These are phyloP conservation scores for Candida fluviatilis DNA, from an alignment of 805 yeast genomes.

Conservation along the genomic window DNA sequence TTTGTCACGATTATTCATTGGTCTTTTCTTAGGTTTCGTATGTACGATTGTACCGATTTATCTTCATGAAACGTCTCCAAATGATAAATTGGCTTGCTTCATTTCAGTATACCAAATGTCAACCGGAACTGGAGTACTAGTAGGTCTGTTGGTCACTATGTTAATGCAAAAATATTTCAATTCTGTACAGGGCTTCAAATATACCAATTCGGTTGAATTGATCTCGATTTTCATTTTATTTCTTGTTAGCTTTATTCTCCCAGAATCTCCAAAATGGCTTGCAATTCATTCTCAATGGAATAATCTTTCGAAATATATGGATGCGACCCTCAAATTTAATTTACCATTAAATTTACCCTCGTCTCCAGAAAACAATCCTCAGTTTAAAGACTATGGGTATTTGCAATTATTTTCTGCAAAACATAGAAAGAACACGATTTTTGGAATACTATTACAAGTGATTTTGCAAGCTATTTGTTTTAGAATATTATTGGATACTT, in stretches of 20 bases:
- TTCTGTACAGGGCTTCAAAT: slow-evolving; percentile 11
- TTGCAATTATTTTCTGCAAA: slow-evolving; percentile 27
- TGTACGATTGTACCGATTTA: slow-evolving; percentile 30
- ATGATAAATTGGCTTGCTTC: slow-evolving; percentile 17
- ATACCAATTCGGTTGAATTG: slow-evolving; percentile 9
- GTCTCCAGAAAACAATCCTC: slow-evolving; percentile 2
- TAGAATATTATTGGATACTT: slow-evolving; percentile 40
- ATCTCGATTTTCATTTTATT: slow-evolving; percentile 18
- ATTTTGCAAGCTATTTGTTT: slow-evolving; percentile 46
- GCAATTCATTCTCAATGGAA: slow-evolving; percentile 28
- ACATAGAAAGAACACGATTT: slow-evolving; percentile 29
- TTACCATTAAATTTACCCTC: background rate
- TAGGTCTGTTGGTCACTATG: slow-evolving; percentile 13
- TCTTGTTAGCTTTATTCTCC: slow-evolving; percentile 17
- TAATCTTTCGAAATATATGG: slow-evolving; percentile 25
- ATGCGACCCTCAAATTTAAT: slow-evolving; percentile 6
- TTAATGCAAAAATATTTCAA: slow-evolving; percentile 10
- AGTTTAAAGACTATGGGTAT: slow-evolving; percentile 18
- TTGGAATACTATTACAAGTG: slow-evolving; percentile 37
- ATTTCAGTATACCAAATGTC: slow-evolving; percentile 21
- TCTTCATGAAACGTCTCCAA: slow-evolving; percentile 24
- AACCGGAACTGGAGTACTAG: slow-evolving; percentile 15
- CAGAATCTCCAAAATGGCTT: slow-evolving; percentile 32
- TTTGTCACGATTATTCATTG: slow-evolving; percentile 26
- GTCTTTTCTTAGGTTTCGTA: slow-evolving; percentile 28